phyloP scores from a whole-genome alignment of 768 basidiomycete species.

The Bullera alba region DNA sequence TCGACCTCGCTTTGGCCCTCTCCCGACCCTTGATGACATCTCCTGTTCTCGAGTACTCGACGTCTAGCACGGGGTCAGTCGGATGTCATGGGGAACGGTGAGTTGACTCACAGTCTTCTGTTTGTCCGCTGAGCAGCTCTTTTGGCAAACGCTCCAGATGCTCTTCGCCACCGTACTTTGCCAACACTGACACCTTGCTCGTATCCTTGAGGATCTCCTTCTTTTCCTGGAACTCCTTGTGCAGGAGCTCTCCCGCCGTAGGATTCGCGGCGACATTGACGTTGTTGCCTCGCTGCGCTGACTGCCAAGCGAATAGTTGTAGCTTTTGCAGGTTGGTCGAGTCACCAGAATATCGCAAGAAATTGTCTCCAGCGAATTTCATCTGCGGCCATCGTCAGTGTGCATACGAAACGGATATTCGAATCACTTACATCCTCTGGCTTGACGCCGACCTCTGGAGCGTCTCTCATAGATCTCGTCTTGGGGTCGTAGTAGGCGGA shows the following conservation, averaged over 20 bases:
- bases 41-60: slow-evolving; percentile 90
- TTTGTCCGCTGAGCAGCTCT: slow-evolving; percentile 89
- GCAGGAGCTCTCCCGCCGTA: slow-evolving; percentile 86
- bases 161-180: slow-evolving; percentile 88
- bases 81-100: background rate
- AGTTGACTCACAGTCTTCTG: slow-evolving; percentile 62
- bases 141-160: slow-evolving; percentile 79
- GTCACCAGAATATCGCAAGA: slow-evolving; percentile 82
- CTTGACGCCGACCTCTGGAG: slow-evolving; percentile 66
- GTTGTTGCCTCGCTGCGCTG: slow-evolving; percentile 83
- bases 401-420: background rate
- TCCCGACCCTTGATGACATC: slow-evolving; percentile 87
- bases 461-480: slow-evolving; percentile 98
- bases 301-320: slow-evolving; percentile 96
- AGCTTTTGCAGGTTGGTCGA: slow-evolving; percentile 85
- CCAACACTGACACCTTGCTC: slow-evolving; percentile 79
- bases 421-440: slow-evolving; percentile 73
- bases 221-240: slow-evolving; percentile 83
- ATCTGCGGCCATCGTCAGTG: slow-evolving; percentile 18
- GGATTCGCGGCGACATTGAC: slow-evolving; percentile 94
- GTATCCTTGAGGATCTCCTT: slow-evolving; percentile 85
- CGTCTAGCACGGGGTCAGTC: slow-evolving; percentile 49
- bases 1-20: slow-evolving; percentile 74
- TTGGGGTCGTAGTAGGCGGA: slow-evolving; percentile 99
- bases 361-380: slow-evolving; percentile 93